These are phyloP conservation scores for Agaricus bisporus DNA, from an alignment of 768 basidiomycete species.

Conservation along the genomic window DNA sequence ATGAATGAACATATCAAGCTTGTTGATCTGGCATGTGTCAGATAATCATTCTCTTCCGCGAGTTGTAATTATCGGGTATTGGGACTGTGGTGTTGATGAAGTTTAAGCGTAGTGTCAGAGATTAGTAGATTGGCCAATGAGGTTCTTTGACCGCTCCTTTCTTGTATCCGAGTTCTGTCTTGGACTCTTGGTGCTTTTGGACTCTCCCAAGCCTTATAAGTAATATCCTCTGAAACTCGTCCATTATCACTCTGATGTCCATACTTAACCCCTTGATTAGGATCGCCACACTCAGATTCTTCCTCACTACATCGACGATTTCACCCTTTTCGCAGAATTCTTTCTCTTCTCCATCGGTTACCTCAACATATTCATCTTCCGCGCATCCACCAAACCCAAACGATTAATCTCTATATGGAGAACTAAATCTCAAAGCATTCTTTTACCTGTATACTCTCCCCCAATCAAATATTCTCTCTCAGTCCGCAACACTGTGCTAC, in stretches of 20 bases:
- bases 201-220: slow-evolving; percentile 74
- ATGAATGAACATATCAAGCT: slow-evolving; percentile 73
- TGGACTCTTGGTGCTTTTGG: slow-evolving; percentile 83
- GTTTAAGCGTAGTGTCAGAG: slow-evolving; percentile 55
- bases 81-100: not conserved
- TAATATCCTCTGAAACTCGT: slow-evolving; percentile 15
- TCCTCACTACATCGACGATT: slow-evolving; percentile 77
- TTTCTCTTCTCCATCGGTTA: slow-evolving; percentile 91
- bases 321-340: slow-evolving; percentile 88
- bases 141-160: slow-evolving; percentile 83
- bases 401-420: slow-evolving; percentile 67
- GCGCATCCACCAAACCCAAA: slow-evolving; percentile 51
- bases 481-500: slow-evolving; percentile 8
- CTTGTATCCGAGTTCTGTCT: slow-evolving; percentile 83
- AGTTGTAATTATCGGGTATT: slow-evolving; percentile 18
- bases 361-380: slow-evolving; percentile 77
- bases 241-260: not conserved
- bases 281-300: slow-evolving; percentile 69
- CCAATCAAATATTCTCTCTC: slow-evolving; percentile 20
- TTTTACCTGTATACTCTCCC: slow-evolving; percentile 38
- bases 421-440: slow-evolving; percentile 42
- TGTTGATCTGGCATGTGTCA: slow-evolving; percentile 84
- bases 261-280: slow-evolving; percentile 22
- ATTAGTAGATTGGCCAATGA: slow-evolving; percentile 68
- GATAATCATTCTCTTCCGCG: slow-evolving; percentile 63